phyloP scores from a whole-genome alignment of 169 alveolate genomes.

The Eimeria praecox region DNA sequence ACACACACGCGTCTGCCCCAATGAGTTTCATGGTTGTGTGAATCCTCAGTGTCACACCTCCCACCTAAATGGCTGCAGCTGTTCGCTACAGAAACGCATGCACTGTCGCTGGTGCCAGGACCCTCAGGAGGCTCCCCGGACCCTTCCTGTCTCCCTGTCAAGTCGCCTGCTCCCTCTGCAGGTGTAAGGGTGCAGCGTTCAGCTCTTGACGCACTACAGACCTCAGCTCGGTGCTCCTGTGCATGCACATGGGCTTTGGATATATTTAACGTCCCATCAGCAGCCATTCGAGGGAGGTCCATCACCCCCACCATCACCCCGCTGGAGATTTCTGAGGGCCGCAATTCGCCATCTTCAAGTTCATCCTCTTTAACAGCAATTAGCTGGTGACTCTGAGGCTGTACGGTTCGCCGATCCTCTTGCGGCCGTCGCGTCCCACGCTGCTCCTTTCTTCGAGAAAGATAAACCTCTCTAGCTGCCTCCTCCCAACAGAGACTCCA shows the following conservation, averaged over 20 bases:
- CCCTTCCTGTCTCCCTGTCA: not conserved
- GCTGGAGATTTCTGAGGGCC: not conserved
- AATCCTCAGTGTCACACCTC: not conserved
- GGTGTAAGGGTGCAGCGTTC: not conserved
- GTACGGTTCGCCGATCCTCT: not conserved
- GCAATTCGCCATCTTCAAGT: constrained; percentile 43
- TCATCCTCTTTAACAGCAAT: not conserved
- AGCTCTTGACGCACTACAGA: not conserved
- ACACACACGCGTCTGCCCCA: constrained; percentile 17
- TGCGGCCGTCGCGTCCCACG: not conserved
- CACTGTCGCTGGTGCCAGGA: not conserved
- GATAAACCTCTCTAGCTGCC: not conserved
- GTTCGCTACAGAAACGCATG: not conserved
- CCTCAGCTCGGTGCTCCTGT: not conserved
- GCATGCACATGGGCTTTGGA: not conserved
- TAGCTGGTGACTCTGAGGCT: not conserved
- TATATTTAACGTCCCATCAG: not conserved
- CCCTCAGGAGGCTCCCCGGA: not conserved
- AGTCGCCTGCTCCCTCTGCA: not conserved
- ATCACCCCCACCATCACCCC: not conserved
- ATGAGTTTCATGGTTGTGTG: not conserved
- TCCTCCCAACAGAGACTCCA: not conserved
- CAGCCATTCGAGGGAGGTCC: not conserved
- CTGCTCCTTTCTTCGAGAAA: not conserved
- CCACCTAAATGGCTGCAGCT: not conserved